These are phyloP conservation scores for Beauveria varroae DNA, from an alignment of 2,329 filamentous ascomycete species.

Conservation along the genomic window DNA sequence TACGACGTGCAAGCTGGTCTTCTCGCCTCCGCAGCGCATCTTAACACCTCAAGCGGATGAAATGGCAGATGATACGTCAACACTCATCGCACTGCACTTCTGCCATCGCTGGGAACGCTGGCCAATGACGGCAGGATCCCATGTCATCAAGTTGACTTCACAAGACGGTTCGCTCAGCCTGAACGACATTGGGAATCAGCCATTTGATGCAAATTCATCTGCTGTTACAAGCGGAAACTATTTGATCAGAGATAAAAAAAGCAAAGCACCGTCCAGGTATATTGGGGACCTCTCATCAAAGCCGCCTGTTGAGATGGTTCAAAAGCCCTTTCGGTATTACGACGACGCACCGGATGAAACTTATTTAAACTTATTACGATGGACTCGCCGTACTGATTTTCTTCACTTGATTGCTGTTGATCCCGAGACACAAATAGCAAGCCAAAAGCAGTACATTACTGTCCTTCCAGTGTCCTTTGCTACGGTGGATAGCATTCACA, in stretches of 20 bases:
- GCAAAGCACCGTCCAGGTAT: constrained; percentile 33
- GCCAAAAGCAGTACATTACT: constrained; percentile 34
- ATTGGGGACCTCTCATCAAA: constrained; percentile 34
- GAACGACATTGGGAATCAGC: constrained; percentile 23
- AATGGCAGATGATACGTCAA: constrained; percentile 35
- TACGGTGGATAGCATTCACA: constrained; percentile 39
- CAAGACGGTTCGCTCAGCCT: constrained; percentile 18
- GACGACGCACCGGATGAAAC: constrained; percentile 36
- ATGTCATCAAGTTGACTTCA: constrained; percentile 36
- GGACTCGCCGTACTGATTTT: constrained; percentile 52
- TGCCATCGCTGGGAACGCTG: constrained; percentile 43
- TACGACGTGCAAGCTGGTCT: constrained; percentile 26
- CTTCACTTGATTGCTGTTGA: constrained; percentile 34
- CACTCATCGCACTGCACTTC: constrained; percentile 40
- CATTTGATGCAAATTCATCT: constrained; percentile 22
- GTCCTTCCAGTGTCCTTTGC: constrained; percentile 42
- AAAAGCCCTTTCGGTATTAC: constrained; percentile 28
- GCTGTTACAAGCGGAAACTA: constrained; percentile 15
- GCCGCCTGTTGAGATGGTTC: constrained; percentile 34
- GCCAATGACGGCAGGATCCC: constrained; percentile 28
- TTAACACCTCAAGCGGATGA: constrained; percentile 14
- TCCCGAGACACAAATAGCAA: constrained; percentile 15
- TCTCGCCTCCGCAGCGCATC: constrained; percentile 15
- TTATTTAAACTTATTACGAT: constrained; percentile 41
- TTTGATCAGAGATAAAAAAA: constrained; percentile 33